Evolutionary conservation across 2,329 filamentous ascomycete genomes (phyloP).

Genomic region (Macrophomina pseudophaseolina): DNA sequence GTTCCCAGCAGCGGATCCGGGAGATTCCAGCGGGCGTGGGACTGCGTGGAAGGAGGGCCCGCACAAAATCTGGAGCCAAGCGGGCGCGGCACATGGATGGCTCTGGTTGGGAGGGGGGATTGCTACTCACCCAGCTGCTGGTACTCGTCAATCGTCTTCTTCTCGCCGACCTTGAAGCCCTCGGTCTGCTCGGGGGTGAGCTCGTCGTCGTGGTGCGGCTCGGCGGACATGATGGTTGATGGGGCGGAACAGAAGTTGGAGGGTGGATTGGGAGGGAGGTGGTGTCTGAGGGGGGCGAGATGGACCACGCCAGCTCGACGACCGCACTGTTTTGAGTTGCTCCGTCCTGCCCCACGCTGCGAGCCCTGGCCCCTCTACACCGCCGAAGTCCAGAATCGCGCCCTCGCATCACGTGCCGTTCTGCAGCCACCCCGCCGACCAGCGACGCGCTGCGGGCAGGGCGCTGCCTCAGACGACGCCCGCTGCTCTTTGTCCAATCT

Average conservation of each 20-base stretch:
- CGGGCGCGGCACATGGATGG: conserved; percentile 16
- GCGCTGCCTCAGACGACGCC: neutral
- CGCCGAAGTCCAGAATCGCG: conserved; percentile 19
- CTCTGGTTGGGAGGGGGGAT: conserved; percentile 4
- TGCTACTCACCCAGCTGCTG: conserved; percentile 80
- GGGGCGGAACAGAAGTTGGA: conserved; percentile 11
- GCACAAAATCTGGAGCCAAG: conserved; percentile 8
- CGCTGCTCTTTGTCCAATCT: conserved; percentile 2
- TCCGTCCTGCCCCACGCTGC: conserved; percentile 22
- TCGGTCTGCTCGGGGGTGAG: conserved; percentile 85
- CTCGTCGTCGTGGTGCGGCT: conserved; percentile 68
- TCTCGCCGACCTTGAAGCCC: conserved; percentile 98
- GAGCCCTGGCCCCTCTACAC: conserved; percentile 15
- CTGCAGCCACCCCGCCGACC: conserved; percentile 18
- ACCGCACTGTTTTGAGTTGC: conserved; percentile 24
- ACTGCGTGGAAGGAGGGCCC: neutral
- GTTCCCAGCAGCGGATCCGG: conserved; percentile 11
- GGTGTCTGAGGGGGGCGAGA: conserved; percentile 11
- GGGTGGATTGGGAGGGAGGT: neutral
- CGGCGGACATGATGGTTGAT: conserved; percentile 35
- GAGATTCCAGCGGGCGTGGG: neutral
- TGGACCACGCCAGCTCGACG: conserved; percentile 19
- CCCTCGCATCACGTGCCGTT: conserved; percentile 16
- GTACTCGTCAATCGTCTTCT: conserved; percentile 97
- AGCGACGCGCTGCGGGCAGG: neutral